phyloP scores from a whole-genome alignment of 305 asterid genomes.

The Salvia sclarea region DNA sequence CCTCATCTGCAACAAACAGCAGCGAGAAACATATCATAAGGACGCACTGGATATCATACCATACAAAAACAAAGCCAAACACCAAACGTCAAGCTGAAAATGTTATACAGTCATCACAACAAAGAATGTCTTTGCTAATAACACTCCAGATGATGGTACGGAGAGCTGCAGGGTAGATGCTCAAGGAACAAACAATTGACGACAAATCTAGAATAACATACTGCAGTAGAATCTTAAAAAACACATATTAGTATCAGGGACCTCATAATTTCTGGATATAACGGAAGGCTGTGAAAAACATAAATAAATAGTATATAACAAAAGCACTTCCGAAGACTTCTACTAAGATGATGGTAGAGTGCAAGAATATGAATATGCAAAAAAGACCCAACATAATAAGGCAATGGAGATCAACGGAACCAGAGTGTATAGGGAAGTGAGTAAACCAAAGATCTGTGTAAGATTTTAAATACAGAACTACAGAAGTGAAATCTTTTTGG shows the following conservation, averaged over 20 bases:
- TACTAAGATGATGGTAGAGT: not conserved
- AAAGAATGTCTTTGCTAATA: not conserved
- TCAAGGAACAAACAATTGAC: not conserved
- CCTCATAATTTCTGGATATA: not conserved
- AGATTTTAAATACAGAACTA: not conserved
- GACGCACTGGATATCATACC: not conserved
- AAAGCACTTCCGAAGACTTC: not conserved
- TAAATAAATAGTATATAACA: not conserved
- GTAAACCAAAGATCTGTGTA: not conserved
- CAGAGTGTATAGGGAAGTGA: not conserved
- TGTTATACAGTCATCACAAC: not conserved
- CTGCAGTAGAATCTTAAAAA: not conserved
- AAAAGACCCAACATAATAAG: not conserved
- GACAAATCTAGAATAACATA: not conserved
- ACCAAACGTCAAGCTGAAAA: not conserved
- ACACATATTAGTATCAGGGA: not conserved
- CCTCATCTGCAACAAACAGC: conserved; percentile 13
- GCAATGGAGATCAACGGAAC: not conserved
- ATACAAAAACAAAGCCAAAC: not conserved
- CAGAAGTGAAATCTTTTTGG: not conserved
- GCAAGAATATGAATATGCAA: not conserved
- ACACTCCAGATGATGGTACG: not conserved
- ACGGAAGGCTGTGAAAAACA: not conserved
- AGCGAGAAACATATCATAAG: not conserved
- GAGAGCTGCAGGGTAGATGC: not conserved